Conservation (phyloP, 164 flowering plant genomes). For the Piper longum region DNA sequence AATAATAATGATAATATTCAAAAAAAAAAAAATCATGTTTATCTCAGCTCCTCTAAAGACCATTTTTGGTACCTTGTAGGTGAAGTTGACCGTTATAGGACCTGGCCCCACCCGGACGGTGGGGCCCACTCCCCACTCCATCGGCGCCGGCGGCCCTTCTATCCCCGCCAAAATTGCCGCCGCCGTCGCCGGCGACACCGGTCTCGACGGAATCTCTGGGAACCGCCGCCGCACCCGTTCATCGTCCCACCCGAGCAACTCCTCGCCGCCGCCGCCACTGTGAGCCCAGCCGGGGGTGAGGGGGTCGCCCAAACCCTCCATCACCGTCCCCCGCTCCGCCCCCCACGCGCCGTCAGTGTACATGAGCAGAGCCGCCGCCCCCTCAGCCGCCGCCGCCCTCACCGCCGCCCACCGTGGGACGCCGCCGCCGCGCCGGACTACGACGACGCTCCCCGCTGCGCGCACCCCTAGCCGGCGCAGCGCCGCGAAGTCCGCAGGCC, state of each 20-base stretch:
- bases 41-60: background rate
- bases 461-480: slow-evolving; percentile 42
- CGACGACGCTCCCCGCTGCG: slow-evolving; percentile 51
- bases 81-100: slow-evolving; percentile 49
- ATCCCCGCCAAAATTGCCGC: slow-evolving; percentile 37
- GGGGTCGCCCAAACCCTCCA: slow-evolving; percentile 84
- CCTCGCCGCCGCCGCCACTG: slow-evolving; percentile 54
- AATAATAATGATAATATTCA: too few species aligned
- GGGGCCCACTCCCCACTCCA: slow-evolving; percentile 33
- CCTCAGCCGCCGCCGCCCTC: slow-evolving; percentile 42
- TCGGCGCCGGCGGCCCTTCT: slow-evolving; percentile 38
- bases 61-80: slow-evolving; percentile 39
- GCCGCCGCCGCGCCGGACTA: slow-evolving; percentile 46
- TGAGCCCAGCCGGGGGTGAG: slow-evolving; percentile 78
- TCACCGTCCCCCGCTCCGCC: slow-evolving; percentile 79
- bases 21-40: background rate
- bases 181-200: slow-evolving; percentile 55
- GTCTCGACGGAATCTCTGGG: slow-evolving; percentile 72
- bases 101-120: slow-evolving; percentile 47
- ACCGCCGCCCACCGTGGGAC: slow-evolving; percentile 41
- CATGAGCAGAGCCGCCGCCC: slow-evolving; percentile 54
- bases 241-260: slow-evolving; percentile 39
- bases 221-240: slow-evolving; percentile 33
- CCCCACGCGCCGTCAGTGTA: slow-evolving; percentile 37
- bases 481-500: slow-evolving; percentile 49